A percentile compares a stretch with the other conserved stretches of the same genome.
phyloP scores from a whole-genome alignment of 2,329 filamentous ascomycete genomes.

The Bertia moriformis region DNA sequence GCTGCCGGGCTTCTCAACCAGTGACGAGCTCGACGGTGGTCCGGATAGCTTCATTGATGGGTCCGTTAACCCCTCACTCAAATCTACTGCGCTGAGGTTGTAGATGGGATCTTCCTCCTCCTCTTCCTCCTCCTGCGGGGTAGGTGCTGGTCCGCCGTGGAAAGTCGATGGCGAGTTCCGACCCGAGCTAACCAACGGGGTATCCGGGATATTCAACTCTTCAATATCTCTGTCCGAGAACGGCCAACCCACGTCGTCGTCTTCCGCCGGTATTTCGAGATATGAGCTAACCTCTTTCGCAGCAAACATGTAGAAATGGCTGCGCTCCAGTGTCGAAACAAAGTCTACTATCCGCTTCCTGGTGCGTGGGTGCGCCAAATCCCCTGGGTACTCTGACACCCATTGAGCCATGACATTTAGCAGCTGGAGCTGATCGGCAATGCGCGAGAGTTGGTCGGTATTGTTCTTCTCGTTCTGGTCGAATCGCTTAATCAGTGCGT shows the following conservation, averaged over 20 bases:
- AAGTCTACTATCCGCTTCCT: constrained; percentile 41
- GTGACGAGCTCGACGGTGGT: constrained; percentile 20
- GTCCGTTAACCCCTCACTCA: constrained; percentile 20
- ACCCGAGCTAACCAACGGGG: constrained; percentile 20
- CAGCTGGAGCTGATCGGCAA: constrained; percentile 43
- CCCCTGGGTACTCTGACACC: constrained; percentile 50
- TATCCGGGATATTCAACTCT: constrained; percentile 16
- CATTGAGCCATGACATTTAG: constrained; percentile 46
- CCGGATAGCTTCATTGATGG: constrained; percentile 19
- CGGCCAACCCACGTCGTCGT: constrained; percentile 49
- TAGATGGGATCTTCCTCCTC: constrained; percentile 16
- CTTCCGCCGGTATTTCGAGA: constrained; percentile 33
- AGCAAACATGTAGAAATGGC: constrained; percentile 43
- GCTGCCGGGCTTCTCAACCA: constrained; percentile 18
- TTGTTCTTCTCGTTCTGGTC: constrained; percentile 31
- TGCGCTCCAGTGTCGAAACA: constrained; percentile 33
- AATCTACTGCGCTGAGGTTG: constrained; percentile 19
- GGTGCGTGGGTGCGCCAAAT: constrained; percentile 46
- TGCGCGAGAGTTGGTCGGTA: constrained; percentile 35
- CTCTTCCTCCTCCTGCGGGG: constrained; percentile 6
- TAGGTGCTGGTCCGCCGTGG: constrained; percentile 8
- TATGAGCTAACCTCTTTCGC: constrained; percentile 44
- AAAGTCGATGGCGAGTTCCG: constrained; percentile 20
- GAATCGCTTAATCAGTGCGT: constrained; percentile 44
- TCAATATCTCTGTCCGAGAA: neutral